Percentiles rank a stretch among this genome's conserved stretches.
Conservation (phyloP, 768 basidiomycete genomes). For the Lactarius indigo region DNA sequence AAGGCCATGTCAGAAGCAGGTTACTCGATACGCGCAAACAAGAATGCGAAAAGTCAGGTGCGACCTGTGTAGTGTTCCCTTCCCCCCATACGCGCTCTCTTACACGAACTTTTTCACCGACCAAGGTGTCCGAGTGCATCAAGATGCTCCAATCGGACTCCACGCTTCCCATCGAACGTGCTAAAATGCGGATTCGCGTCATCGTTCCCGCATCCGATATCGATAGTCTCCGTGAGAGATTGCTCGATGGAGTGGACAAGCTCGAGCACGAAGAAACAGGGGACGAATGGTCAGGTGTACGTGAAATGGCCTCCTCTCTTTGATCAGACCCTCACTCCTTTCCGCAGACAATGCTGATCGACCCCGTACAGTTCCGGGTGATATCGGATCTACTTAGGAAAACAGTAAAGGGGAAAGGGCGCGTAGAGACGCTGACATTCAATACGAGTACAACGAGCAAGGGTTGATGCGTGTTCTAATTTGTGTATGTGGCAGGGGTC, state of each 20-base stretch:
- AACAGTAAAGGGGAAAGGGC: conserved; percentile 84
- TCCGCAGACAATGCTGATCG: conserved; percentile 80
- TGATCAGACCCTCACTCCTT: neutral
- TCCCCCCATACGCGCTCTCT: conserved; percentile 5
- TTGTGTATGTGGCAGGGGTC: conserved; percentile 4
- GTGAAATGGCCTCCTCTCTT: conserved; percentile 31
- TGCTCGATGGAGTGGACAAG: conserved; percentile 71
- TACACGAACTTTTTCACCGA: neutral
- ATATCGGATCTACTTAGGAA: conserved; percentile 88
- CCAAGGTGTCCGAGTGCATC: conserved; percentile 84
- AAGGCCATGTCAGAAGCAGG: conserved; percentile 97
- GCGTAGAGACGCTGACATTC: conserved; percentile 79
- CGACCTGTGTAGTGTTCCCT: conserved; percentile 18
- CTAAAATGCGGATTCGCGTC: conserved; percentile 88
- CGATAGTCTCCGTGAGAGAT: conserved; percentile 63
- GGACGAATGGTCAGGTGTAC: conserved; percentile 84
- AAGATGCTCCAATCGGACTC: conserved; percentile 76
- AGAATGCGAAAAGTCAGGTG: conserved; percentile 94
- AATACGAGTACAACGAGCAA: conserved; percentile 46
- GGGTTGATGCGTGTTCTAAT: conserved; percentile 7
- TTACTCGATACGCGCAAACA: conserved; percentile 83
- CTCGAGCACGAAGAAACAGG: conserved; percentile 80
- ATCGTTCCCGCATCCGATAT: conserved; percentile 64
- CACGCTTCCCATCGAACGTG: conserved; percentile 88
- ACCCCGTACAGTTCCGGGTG: conserved; percentile 86